phyloP scores from a whole-genome alignment of 495 filamentous ascomycete species.

The Immersiella caudata region DNA sequence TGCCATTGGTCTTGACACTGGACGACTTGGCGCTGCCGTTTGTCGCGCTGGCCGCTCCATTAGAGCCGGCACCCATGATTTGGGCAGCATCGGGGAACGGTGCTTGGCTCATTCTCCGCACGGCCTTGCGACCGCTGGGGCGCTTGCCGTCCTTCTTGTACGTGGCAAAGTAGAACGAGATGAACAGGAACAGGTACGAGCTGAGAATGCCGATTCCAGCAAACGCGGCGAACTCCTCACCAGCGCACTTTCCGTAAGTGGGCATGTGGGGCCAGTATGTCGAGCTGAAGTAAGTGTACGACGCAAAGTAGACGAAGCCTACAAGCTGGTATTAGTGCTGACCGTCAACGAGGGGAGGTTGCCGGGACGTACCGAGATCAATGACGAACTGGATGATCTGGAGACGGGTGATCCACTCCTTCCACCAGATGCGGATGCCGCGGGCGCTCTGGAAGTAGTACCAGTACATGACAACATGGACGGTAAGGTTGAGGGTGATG shows the following conservation, averaged over 20 bases:
- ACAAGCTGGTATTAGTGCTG: constrained; percentile 27
- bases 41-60: constrained; percentile 16
- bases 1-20: constrained; percentile 54
- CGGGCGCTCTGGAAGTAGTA: constrained; percentile 85
- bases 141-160: constrained; percentile 85
- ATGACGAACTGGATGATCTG: constrained; percentile 84
- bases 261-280: constrained; percentile 89
- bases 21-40: constrained; percentile 44
- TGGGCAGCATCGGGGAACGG: constrained; percentile 54
- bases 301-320: constrained; percentile 95
- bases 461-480: constrained; percentile 79
- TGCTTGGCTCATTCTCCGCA: constrained; percentile 57
- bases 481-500: constrained; percentile 75
- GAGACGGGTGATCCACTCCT: constrained; percentile 85
- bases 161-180: constrained; percentile 97
- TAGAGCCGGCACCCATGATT: constrained; percentile 38
- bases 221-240: constrained; percentile 97
- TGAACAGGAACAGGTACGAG: constrained; percentile 96
- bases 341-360: background rate
- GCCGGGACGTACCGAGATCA: constrained; percentile 63
- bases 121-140: constrained; percentile 58
- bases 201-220: constrained; percentile 87
- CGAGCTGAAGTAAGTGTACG: constrained; percentile 91
- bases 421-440: constrained; percentile 85
- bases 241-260: constrained; percentile 81